Evolutionary conservation across 441 rosid species (phyloP).

Genomic region (Erodium texanum): DNA sequence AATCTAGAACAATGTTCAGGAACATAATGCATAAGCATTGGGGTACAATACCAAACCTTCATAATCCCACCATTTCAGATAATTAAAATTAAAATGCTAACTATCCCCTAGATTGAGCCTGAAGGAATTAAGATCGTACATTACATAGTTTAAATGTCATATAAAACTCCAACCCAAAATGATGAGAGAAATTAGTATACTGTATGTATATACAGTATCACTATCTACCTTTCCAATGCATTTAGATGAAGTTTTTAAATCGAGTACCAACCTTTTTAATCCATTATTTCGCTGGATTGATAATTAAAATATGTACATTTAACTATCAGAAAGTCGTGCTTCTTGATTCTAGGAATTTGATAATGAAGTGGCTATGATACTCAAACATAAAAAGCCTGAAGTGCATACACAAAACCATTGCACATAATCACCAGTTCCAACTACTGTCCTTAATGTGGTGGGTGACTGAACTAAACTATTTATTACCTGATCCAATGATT

Average conservation of each 20-base stretch:
- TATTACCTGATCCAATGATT: too few relatives aligned
- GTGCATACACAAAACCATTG: neutral
- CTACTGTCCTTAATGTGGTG: too few relatives aligned
- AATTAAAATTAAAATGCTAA: slow-evolving; percentile 1
- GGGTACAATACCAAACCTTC: neutral
- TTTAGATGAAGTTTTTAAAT: neutral
- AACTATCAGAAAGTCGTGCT: neutral
- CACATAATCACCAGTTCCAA: neutral
- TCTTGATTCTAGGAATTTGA: too few relatives aligned
- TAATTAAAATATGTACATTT: neutral
- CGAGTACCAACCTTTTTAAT: neutral
- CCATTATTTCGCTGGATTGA: neutral
- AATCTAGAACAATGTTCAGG: neutral
- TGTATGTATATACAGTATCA: too few relatives aligned
- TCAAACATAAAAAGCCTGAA: too few relatives aligned
- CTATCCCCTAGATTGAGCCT: neutral
- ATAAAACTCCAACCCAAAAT: neutral
- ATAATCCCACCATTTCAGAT: neutral
- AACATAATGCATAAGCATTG: neutral
- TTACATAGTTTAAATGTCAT: neutral
- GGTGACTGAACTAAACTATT: too few relatives aligned
- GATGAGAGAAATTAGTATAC: neutral
- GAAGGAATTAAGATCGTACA: neutral
- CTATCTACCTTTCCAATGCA: neutral
- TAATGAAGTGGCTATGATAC: too few relatives aligned